Base-by-base conservation (phyloP, 306 rosid genomes). In the Cucurbita maxima region DNA sequence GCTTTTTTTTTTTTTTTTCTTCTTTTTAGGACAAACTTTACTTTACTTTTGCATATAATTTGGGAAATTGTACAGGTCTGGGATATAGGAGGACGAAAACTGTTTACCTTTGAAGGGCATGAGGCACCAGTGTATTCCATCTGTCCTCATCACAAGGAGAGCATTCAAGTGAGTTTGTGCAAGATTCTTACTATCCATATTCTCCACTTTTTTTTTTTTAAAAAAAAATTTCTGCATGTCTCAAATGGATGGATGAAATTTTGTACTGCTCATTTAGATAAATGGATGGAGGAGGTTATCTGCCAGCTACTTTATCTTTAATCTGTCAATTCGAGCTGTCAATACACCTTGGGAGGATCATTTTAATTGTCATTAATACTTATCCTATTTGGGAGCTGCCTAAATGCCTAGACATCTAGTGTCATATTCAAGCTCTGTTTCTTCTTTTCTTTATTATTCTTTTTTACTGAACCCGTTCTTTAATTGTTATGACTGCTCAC, bases 91-190 rank as follows among this genome's bases (percentile, higher is more conserved):
- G 98, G 96, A 72, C 83, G 85, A 36, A 88, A 59, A 56, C 79
- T 89, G 66, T 89, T 79, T 76, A 80, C 74, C 80, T 92, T 92
- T 78, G 96, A 84, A 78, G 98, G 98, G 79, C 96, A 92, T 1
- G 95, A 84, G 20, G 92, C 98, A 40, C 89, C 96, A 4, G 92
- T 92, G 25, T 89, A 88, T 84, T 92, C 96, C 58, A 76, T 92
- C 72, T 92, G 96, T 81, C 96, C 98, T 86, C 96, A 89, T 82
- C 92, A 92, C 82, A 89, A 88, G 83, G 96, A 89, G 84, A 85
- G 25, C 78, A 85, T 89, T 79, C 92, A 92, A 94, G 98, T 89
- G 77, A 57, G 79, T 57, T 71, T 47, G 50, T 74, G 67, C 69
- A 34, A 59, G 58, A 70, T 45, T 47, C 57, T 47, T 47, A 9